Evolutionary conservation across 2,329 filamentous ascomycete genomes (phyloP).

Genomic region (Stemphylium vesicarium): DNA sequence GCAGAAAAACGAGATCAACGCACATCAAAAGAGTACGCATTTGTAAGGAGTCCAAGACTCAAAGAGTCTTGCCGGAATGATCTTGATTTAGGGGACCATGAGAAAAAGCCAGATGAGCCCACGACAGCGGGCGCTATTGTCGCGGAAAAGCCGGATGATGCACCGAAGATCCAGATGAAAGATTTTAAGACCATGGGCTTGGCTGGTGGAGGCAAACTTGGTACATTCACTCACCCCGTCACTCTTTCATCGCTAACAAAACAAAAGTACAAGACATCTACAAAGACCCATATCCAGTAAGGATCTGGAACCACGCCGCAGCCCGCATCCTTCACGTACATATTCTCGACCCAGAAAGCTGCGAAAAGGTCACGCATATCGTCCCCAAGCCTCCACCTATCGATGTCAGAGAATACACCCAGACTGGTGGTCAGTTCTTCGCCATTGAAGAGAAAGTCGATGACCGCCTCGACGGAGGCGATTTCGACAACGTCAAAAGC

Average conservation of each 20-base stretch:
- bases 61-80: too few relatives aligned
- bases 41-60: too few relatives aligned
- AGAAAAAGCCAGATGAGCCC: too few relatives aligned
- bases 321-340: constrained; percentile 1
- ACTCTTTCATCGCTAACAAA: background rate
- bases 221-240: background rate
- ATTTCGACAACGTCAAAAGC: too few relatives aligned
- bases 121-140: background rate
- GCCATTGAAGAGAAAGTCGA: background rate
- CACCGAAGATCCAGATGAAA: background rate
- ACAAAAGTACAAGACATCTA: background rate
- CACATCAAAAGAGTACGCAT: too few relatives aligned
- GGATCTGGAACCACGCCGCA: background rate
- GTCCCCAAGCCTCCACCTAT: background rate
- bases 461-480: too few relatives aligned
- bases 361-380: background rate
- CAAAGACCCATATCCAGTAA: background rate
- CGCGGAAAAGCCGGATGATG: too few relatives aligned
- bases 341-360: background rate
- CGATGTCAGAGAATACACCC: background rate
- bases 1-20: too few relatives aligned
- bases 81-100: too few relatives aligned
- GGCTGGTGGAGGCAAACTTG: background rate
- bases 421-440: background rate
- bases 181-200: background rate